Evolutionary conservation across 306 rosid genomes (phyloP).

Genomic region (Carpinus fangiana): DNA sequence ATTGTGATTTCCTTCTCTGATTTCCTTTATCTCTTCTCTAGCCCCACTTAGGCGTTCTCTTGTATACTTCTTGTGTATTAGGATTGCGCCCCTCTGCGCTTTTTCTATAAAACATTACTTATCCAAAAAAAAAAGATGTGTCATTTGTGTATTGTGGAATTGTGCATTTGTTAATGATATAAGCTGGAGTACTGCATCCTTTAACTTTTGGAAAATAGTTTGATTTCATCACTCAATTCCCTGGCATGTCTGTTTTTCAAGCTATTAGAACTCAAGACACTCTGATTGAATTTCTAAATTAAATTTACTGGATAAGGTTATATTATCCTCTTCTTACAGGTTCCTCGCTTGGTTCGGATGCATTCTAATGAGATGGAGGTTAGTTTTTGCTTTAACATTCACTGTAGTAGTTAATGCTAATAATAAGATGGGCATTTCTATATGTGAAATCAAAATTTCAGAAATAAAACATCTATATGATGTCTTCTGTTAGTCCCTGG

Average conservation of each 20-base stretch:
- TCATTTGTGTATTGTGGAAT: neutral
- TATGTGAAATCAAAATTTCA: neutral
- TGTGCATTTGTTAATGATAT: constrained; percentile 1
- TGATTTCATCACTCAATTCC: neutral
- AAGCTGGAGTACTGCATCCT: neutral
- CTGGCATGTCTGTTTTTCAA: constrained; percentile 7
- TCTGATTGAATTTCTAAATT: neutral
- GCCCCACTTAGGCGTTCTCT: no score
- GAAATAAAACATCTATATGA: neutral
- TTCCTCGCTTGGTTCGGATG: constrained; percentile 98
- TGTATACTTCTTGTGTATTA: no score
- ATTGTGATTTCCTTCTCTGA: no score
- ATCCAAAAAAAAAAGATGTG: no score
- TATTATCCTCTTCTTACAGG: constrained; percentile 47
- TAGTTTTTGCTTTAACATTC: constrained; percentile 28
- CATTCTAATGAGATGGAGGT: constrained; percentile 99
- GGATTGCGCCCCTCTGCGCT: no score
- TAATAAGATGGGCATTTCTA: constrained; percentile 10
- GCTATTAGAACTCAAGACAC: neutral
- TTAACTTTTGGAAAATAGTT: constrained; percentile 2
- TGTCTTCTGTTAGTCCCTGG: neutral
- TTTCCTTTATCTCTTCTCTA: no score
- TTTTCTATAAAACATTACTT: no score
- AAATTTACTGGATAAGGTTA: constrained; percentile 23
- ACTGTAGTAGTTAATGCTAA: constrained; percentile 7